Base-by-base conservation (phyloP, 257 asterid genomes). In the Nicotiana otophora region DNA sequence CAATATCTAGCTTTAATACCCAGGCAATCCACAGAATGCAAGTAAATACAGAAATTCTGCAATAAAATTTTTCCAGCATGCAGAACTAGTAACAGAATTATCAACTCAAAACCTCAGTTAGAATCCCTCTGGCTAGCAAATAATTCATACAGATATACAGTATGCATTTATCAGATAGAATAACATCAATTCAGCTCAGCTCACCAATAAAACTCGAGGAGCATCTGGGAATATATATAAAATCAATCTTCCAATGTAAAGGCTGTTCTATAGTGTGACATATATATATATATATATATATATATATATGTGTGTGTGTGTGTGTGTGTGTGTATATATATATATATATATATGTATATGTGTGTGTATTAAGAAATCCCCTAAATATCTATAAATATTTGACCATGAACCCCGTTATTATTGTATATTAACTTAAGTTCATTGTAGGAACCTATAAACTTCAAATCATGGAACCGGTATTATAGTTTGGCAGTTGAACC, bases 91-190 rank as follows among this genome's bases (percentile, higher is more conserved):
- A 74, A 23, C n/a, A 5, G 34, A 17, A n/a, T 42, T 33, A 70
- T 70, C 78, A 70, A 70, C 78, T 42, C 58, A 70, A 70, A 70
- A 20, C 11, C 78, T 70, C 34, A 42, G 78, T 70, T 70, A 70
- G 12, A 70, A 55, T 39, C 34, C 30, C 58, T 3, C n/a, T 42
- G 8, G 46, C 57, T 70, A 42, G 7, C 8, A 28, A 70, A 70
- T 70, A 42, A 70, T 70, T 48, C 58, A 42, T 11, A 20, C n/a
- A 70, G 19, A n/a, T 42, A 68, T 19, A 16, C 31, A 68, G 5
- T 68, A 36, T 36, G 31, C 55, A 68, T 36, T 36, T 68, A 68
- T 68, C 77, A 68, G n/a, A 34, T 8, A 68, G 77, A 14, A 53
- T 14, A 17, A 33, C 10, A 69, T 10, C 55, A n/a, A 64, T 72